Conservation (phyloP, 805 yeast species). For the Kodamaea neixiangensis region DNA sequence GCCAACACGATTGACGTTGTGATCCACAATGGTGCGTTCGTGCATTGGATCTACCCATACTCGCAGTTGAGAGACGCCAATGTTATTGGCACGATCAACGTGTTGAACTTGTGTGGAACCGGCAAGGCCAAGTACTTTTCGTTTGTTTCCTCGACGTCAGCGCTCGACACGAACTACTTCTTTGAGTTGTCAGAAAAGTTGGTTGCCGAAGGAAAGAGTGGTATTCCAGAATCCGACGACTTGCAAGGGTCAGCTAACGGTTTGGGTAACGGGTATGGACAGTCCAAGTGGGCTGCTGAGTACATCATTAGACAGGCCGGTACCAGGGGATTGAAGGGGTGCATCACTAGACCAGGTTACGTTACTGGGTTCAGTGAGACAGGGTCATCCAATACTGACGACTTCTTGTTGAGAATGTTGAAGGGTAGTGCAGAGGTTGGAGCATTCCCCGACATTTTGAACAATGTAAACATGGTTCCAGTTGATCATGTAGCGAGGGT, state of each 20-base stretch:
- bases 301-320: slow-evolving; percentile 87
- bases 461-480: slow-evolving; percentile 94
- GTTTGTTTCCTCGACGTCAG: slow-evolving; percentile 95
- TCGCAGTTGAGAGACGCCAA: slow-evolving; percentile 88
- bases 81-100: slow-evolving; percentile 84
- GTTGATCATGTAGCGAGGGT: slow-evolving; percentile 97
- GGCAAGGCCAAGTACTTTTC: slow-evolving; percentile 86
- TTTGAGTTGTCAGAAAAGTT: slow-evolving; percentile 74
- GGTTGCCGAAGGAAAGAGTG: slow-evolving; percentile 62
- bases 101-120: slow-evolving; percentile 69
- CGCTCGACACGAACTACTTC: slow-evolving; percentile 82
- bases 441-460: slow-evolving; percentile 77
- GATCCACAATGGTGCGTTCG: slow-evolving; percentile 96
- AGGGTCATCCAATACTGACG: slow-evolving; percentile 95
- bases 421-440: slow-evolving; percentile 94
- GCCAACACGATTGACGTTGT: slow-evolving; percentile 70
- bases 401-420: slow-evolving; percentile 89
- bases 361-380: slow-evolving; percentile 82
- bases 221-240: slow-evolving; percentile 82
- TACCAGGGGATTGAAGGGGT: slow-evolving; percentile 79
- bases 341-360: slow-evolving; percentile 94
- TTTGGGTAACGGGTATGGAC: slow-evolving; percentile 93
- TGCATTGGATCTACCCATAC: slow-evolving; percentile 98
- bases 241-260: slow-evolving; percentile 80
- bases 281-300: slow-evolving; percentile 97